A percentile compares a stretch with the other conserved stretches of the same genome.
phyloP scores from a whole-genome alignment of 2,329 filamentous ascomycete genomes.

The Balansia obtecta region DNA sequence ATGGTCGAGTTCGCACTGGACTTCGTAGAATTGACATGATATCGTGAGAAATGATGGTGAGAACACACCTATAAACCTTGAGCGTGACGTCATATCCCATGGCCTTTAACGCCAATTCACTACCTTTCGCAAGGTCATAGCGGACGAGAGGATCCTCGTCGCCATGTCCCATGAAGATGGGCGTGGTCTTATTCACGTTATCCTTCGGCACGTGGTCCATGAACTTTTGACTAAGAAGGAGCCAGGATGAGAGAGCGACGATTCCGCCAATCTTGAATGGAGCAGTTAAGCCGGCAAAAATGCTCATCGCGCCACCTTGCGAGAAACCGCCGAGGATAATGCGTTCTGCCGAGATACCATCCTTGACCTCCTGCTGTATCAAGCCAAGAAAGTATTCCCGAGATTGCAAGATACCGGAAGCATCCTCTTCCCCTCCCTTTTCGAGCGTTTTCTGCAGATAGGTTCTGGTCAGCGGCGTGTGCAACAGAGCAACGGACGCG shows the following conservation, averaged over 20 bases:
- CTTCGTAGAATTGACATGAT: too few relatives aligned
- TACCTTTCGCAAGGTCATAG: constrained; percentile 54
- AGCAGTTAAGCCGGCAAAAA: constrained; percentile 65
- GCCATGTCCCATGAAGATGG: constrained; percentile 87
- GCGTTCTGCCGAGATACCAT: constrained; percentile 65
- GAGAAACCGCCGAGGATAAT: constrained; percentile 78
- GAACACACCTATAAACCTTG: constrained; percentile 54
- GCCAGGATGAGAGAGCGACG: constrained; percentile 69
- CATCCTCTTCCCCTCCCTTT: constrained; percentile 41
- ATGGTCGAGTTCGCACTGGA: not conserved
- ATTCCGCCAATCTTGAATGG: constrained; percentile 67
- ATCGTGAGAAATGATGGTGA: not conserved
- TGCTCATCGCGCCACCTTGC: constrained; percentile 73
- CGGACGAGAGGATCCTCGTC: constrained; percentile 61
- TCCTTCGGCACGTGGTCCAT: constrained; percentile 22
- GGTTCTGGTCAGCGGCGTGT: not conserved
- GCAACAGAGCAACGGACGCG: not conserved
- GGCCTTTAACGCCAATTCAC: constrained; percentile 52
- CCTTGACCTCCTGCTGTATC: constrained; percentile 66
- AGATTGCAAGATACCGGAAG: constrained; percentile 46
- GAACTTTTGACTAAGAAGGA: constrained; percentile 48
- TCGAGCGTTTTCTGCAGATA: constrained; percentile 20
- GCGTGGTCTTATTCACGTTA: constrained; percentile 52
- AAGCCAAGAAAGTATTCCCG: constrained; percentile 63
- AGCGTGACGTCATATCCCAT: constrained; percentile 64